A percentile compares a stretch with the other conserved stretches of the same genome.
These are phyloP conservation scores for Metarhizium robertsii DNA, from an alignment of 2,329 filamentous ascomycete species.

Conservation along the genomic window DNA sequence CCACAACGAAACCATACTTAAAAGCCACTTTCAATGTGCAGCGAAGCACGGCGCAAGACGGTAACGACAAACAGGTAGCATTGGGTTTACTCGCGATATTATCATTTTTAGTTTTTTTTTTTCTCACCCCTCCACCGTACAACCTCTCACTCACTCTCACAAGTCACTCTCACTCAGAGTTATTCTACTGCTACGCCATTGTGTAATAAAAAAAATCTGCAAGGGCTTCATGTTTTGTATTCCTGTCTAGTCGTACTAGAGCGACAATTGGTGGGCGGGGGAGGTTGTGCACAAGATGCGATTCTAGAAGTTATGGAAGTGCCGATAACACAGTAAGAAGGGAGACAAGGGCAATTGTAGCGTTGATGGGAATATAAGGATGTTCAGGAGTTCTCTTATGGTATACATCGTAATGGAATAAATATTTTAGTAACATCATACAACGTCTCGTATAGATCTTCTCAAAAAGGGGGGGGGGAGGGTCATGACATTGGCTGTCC, in stretches of 20 bases:
- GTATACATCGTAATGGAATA: slow-evolving; percentile 25
- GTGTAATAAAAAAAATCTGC: slow-evolving; percentile 2
- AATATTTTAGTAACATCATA: slow-evolving; percentile 12
- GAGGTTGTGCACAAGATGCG: not conserved
- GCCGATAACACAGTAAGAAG: slow-evolving; percentile 2
- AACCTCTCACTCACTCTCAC: not conserved
- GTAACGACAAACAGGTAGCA: slow-evolving; percentile 25
- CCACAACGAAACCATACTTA: slow-evolving; percentile 24
- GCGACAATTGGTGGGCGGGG: not conserved
- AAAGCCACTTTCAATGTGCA: slow-evolving; percentile 24
- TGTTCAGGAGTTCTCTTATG: slow-evolving; percentile 22
- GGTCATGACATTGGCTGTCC: not conserved
- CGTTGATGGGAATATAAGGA: slow-evolving; percentile 7
- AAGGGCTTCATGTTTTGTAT: not conserved
- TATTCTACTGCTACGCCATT: slow-evolving; percentile 1
- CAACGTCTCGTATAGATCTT: not conserved
- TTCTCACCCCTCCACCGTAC: slow-evolving; percentile 14
- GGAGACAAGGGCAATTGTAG: slow-evolving; percentile 7
- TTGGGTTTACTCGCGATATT: slow-evolving; percentile 18
- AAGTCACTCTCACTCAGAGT: not conserved
- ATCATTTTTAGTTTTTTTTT: slow-evolving; percentile 20
- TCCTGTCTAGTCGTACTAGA: not conserved
- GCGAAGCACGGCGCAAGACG: slow-evolving; percentile 30
- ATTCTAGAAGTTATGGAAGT: slow-evolving; percentile 1
- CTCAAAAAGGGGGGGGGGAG: not conserved